Conservation (phyloP, 2,329 filamentous ascomycete genomes). For the Alternaria sp. region DNA sequence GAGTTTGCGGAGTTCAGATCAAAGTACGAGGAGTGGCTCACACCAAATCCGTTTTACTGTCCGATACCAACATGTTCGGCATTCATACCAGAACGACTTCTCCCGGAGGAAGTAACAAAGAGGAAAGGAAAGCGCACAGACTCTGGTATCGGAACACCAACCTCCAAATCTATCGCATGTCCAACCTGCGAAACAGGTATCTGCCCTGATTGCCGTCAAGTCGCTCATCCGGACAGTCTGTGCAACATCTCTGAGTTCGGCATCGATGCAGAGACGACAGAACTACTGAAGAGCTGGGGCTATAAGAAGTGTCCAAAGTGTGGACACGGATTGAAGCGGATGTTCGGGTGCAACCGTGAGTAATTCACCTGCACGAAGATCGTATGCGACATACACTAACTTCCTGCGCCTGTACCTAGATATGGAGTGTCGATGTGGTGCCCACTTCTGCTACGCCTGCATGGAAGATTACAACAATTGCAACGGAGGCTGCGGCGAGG, state of each 20-base stretch:
- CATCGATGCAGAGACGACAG: slow-evolving; percentile 49
- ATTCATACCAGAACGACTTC: slow-evolving; percentile 53
- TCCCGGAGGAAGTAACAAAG: slow-evolving; percentile 20
- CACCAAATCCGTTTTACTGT: slow-evolving; percentile 59
- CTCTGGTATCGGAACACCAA: slow-evolving; percentile 39
- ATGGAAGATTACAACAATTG: slow-evolving; percentile 46
- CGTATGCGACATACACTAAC: not conserved
- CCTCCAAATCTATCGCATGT: slow-evolving; percentile 49
- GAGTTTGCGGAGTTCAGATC: slow-evolving; percentile 50
- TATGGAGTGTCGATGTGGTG: slow-evolving; percentile 60
- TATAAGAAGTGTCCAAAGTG: slow-evolving; percentile 63
- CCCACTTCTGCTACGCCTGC: slow-evolving; percentile 62
- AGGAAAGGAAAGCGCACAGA: slow-evolving; percentile 34
- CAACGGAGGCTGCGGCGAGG: slow-evolving; percentile 29
- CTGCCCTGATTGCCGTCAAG: slow-evolving; percentile 56
- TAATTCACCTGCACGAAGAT: not conserved
- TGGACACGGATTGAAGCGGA: slow-evolving; percentile 56
- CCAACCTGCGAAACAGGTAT: slow-evolving; percentile 55
- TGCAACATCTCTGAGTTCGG: slow-evolving; percentile 48
- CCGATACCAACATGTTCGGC: slow-evolving; percentile 59
- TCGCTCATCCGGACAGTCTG: slow-evolving; percentile 50
- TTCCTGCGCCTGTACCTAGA: slow-evolving; percentile 22
- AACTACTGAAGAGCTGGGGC: slow-evolving; percentile 54
- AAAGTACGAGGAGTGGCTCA: slow-evolving; percentile 60
- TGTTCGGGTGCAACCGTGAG: slow-evolving; percentile 59